Conservation (phyloP, 805 yeast genomes). For the Priceomyces medius region DNA sequence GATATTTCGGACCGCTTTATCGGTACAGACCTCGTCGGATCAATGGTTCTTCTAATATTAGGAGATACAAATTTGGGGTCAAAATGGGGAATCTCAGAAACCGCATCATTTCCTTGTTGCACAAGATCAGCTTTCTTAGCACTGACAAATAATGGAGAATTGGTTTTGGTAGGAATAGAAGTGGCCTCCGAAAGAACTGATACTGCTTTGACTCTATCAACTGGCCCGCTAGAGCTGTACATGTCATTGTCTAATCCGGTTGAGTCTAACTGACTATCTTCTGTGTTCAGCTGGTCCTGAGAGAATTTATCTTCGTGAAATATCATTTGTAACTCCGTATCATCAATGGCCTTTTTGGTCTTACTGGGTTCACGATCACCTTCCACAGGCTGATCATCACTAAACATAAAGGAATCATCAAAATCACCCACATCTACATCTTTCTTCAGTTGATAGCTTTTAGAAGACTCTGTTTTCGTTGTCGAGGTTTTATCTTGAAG, state of each 20-base stretch:
- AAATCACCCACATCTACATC: constrained; percentile 24
- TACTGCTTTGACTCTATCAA: background rate
- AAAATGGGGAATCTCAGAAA: constrained; percentile 57
- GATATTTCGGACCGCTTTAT: constrained; percentile 40
- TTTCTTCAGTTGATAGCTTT: constrained; percentile 5
- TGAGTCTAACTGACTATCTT: constrained; percentile 2
- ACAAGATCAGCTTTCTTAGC: constrained; percentile 63
- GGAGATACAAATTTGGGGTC: constrained; percentile 52
- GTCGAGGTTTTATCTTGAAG: background rate
- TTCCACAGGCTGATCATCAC: constrained; percentile 32
- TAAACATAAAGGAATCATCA: constrained; percentile 41
- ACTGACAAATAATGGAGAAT: constrained; percentile 48
- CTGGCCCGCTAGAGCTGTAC: constrained; percentile 1
- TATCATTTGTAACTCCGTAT: constrained; percentile 23
- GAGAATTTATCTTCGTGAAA: constrained; percentile 13
- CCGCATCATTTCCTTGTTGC: constrained; percentile 43
- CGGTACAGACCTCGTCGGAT: constrained; percentile 67
- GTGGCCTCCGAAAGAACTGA: background rate
- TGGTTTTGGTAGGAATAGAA: background rate
- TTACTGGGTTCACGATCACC: constrained; percentile 7
- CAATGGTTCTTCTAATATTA: constrained; percentile 53
- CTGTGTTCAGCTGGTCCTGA: constrained; percentile 5
- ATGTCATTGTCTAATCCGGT: background rate
- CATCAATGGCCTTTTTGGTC: constrained; percentile 18
- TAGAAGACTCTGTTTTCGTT: background rate